Conservation (phyloP, 108 stramenopile species). For the Fistulifera solaris region DNA sequence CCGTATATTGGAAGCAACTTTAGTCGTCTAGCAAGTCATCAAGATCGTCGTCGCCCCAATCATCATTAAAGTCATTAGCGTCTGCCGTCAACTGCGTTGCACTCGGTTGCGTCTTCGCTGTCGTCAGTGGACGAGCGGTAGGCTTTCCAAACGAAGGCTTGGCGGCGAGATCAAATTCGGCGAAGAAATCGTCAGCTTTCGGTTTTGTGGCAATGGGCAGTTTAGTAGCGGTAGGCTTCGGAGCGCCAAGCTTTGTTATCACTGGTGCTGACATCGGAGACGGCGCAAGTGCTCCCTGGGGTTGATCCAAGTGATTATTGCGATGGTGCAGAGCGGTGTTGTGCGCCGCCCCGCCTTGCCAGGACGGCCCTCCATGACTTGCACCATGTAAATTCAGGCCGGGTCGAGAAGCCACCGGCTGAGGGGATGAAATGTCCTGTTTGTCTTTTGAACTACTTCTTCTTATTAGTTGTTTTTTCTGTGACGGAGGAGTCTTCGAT, state of each 20-base stretch:
- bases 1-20: no score
- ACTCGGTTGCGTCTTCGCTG: background rate
- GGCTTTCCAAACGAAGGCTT: constrained; percentile 25
- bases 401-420: no score
- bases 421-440: no score
- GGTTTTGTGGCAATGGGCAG: constrained; percentile 4
- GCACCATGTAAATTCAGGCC: no score
- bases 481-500: no score
- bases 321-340: constrained; percentile 2
- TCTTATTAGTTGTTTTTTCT: no score
- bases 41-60: constrained; percentile 55
- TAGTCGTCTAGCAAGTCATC: constrained; percentile 48
- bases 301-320: background rate
- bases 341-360: no score
- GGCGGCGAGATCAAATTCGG: constrained; percentile 41
- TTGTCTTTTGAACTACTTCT: no score
- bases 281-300: constrained; percentile 7
- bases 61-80: constrained; percentile 7
- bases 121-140: background rate
- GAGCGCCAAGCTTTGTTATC: constrained; percentile 3
- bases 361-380: no score
- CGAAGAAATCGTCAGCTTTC: constrained; percentile 44
- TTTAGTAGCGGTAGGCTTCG: constrained; percentile 23
- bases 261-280: constrained; percentile 7
- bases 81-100: background rate